Percentiles rank a stretch among this genome's conserved stretches.
Evolutionary conservation across 129 eudicot genomes (phyloP).

Genomic region (Kitagawia praeruptora): DNA sequence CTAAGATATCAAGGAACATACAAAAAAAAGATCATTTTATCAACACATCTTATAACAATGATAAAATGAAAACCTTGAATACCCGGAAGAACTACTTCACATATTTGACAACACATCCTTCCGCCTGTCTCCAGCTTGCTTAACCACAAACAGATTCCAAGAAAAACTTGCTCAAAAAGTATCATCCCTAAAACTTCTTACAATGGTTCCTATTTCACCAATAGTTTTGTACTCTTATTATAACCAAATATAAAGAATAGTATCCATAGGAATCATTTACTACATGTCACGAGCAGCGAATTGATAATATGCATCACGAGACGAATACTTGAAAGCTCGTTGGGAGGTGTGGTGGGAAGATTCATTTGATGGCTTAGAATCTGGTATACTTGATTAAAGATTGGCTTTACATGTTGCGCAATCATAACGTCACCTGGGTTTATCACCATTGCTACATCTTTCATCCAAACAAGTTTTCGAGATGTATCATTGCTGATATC

Average conservation of each 20-base stretch:
- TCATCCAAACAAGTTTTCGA: constrained; percentile 80
- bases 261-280: constrained; percentile 33
- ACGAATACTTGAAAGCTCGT: constrained; percentile 68
- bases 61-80: not conserved
- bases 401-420: constrained; percentile 64
- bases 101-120: constrained; percentile 9
- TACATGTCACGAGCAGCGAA: constrained; percentile 72
- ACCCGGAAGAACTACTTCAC: not conserved
- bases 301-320: constrained; percentile 71
- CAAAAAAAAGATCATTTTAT: not conserved
- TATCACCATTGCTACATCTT: constrained; percentile 66
- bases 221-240: constrained; percentile 3
- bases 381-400: constrained; percentile 84
- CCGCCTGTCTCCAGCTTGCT: not conserved
- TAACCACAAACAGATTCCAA: constrained; percentile 14
- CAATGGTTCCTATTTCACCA: constrained; percentile 22
- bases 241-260: constrained; percentile 1
- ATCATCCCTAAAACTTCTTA: constrained; percentile 35
- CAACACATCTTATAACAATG: not conserved
- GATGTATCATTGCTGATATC: constrained; percentile 64
- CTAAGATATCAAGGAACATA: not conserved
- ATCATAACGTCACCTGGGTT: constrained; percentile 79
- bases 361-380: constrained; percentile 63
- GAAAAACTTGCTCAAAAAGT: constrained; percentile 7
- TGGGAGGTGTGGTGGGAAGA: constrained; percentile 43